Conservation (phyloP, 2,329 filamentous ascomycete genomes). For the Ceratocystis lukuohia region DNA sequence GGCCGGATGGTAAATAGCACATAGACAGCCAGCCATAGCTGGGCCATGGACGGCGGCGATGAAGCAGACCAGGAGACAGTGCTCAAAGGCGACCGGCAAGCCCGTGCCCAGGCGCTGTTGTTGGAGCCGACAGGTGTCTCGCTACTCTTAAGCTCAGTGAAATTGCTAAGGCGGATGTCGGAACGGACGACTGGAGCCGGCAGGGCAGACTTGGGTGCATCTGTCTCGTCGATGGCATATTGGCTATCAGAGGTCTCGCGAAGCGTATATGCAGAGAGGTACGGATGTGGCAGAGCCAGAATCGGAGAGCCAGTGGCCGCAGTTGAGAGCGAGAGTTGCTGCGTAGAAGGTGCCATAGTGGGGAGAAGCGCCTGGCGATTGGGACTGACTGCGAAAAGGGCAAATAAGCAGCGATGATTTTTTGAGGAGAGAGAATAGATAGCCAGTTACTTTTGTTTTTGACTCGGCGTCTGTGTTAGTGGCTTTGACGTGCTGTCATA, state of each 20-base stretch:
- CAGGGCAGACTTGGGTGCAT: constrained; percentile 23
- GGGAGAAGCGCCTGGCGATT: too few species aligned
- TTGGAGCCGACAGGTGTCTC: constrained; percentile 37
- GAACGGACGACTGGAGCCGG: constrained; percentile 25
- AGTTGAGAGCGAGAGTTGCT: constrained; percentile 15
- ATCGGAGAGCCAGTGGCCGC: constrained; percentile 29
- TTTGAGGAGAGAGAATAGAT: background rate
- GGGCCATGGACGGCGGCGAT: constrained; percentile 33
- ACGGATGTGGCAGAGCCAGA: constrained; percentile 38
- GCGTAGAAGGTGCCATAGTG: constrained; percentile 14
- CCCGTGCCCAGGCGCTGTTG: constrained; percentile 44
- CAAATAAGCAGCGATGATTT: background rate
- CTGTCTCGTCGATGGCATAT: constrained; percentile 28
- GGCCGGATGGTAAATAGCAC: constrained; percentile 39
- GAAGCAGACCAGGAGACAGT: constrained; percentile 32
- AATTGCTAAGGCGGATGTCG: constrained; percentile 34
- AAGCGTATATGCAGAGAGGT: constrained; percentile 34
- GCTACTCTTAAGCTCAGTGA: constrained; percentile 35
- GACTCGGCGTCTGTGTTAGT: background rate
- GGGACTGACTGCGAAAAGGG: background rate
- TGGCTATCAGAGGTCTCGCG: constrained; percentile 26
- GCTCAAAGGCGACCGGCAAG: constrained; percentile 39
- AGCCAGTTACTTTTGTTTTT: background rate
- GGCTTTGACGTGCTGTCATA: background rate
- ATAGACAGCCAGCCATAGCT: constrained; percentile 42